Percentiles rank a stretch among this genome's conserved stretches.
Evolutionary conservation across 225 moss, liverwort and hornwort species (phyloP).

Genomic region (Pleurozium schreberi): DNA sequence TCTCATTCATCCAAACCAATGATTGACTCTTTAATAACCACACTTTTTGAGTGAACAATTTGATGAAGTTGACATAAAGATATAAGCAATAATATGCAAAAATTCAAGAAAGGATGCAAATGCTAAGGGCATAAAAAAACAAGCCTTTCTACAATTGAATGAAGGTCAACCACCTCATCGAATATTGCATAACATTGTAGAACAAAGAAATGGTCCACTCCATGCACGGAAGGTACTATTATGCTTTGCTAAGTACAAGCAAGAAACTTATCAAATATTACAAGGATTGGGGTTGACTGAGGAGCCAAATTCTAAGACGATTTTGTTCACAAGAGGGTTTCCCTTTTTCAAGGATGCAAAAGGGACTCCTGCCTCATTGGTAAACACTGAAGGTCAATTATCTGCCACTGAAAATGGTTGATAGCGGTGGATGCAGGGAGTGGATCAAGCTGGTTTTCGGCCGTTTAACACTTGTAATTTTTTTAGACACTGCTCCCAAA

Average conservation of each 20-base stretch:
- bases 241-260: not conserved
- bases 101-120: not conserved
- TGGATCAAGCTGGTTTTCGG: not conserved
- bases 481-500: too few species aligned
- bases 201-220: not conserved
- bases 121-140: accelerated
- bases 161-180: not conserved
- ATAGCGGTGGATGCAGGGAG: not conserved
- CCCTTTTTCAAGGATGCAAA: not conserved
- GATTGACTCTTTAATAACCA: not conserved
- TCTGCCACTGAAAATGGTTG: not conserved
- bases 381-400: not conserved
- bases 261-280: too few species aligned
- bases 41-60: not conserved
- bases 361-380: not conserved
- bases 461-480: not conserved
- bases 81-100: not conserved
- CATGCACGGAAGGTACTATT: not conserved
- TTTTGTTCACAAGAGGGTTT: not conserved
- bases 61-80: not conserved
- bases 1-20: too few species aligned
- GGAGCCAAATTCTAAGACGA: not conserved
- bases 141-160: not conserved
- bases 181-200: not conserved
- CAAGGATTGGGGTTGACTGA: not conserved